These are phyloP conservation scores for Apiospora koreana DNA, from an alignment of 2,329 filamentous ascomycete genomes.

Conservation along the genomic window DNA sequence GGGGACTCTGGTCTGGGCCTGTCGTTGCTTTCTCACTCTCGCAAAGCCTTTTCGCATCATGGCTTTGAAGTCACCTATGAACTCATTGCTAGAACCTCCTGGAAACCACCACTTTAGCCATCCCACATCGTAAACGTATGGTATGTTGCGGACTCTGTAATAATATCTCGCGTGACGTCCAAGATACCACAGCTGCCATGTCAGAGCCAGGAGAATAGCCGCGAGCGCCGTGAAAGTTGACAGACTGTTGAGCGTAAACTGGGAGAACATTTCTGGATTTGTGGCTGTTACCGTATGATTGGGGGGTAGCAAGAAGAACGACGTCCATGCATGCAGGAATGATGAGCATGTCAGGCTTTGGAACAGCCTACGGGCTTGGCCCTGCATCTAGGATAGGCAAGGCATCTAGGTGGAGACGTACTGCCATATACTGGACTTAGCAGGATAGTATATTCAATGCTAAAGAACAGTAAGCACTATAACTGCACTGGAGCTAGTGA, in stretches of 20 bases:
- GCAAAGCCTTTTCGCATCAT: not conserved
- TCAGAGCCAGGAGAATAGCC: not conserved
- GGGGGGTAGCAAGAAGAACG: too few species aligned
- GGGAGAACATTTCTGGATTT: not conserved
- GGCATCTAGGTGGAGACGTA: too few species aligned
- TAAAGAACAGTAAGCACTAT: too few species aligned
- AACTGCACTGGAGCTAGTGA: too few species aligned
- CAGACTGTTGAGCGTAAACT: not conserved
- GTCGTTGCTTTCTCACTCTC: not conserved
- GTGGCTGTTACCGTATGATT: too few species aligned
- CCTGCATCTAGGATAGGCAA: too few species aligned
- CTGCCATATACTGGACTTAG: too few species aligned
- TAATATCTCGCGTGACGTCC: not conserved
- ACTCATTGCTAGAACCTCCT: not conserved
- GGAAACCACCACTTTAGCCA: not conserved
- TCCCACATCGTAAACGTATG: not conserved
- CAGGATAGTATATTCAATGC: too few species aligned
- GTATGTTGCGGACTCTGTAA: not conserved
- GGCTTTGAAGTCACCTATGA: not conserved
- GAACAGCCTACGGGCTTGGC: too few species aligned
- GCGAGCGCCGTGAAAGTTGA: not conserved
- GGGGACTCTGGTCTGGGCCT: not conserved
- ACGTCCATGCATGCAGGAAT: too few species aligned
- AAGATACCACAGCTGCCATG: not conserved
- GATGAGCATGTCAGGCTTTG: too few species aligned